Conservation (phyloP, 495 filamentous ascomycete genomes). For the Podospora sp. region DNA sequence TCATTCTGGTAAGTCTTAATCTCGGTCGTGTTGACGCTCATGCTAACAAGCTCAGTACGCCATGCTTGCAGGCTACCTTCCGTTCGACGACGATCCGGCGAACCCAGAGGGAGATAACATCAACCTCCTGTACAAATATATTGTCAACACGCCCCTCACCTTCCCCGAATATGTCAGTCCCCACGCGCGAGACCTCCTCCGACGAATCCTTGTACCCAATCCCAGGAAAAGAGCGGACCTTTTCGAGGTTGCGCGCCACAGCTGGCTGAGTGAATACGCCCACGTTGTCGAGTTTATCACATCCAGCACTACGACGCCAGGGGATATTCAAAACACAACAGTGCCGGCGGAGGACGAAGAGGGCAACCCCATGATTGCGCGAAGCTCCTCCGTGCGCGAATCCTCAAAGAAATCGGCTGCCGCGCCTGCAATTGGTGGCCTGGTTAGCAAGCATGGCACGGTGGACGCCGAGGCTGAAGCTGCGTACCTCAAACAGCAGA, state of each 20-base stretch:
- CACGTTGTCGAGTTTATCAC: conserved; percentile 96
- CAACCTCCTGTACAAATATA: conserved; percentile 98
- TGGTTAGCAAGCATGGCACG: conserved; percentile 74
- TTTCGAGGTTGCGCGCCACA: conserved; percentile 97
- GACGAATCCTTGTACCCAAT: conserved; percentile 94
- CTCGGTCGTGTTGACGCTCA: not conserved
- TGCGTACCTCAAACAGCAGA: conserved; percentile 54
- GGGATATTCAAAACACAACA: conserved; percentile 82
- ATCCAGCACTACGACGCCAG: conserved; percentile 84
- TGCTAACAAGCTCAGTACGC: conserved; percentile 72
- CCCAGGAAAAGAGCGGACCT: conserved; percentile 92
- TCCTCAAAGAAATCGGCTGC: conserved; percentile 66
- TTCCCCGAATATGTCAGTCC: conserved; percentile 99
- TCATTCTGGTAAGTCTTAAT: conserved; percentile 78
- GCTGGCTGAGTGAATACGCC: conserved; percentile 95
- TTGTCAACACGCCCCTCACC: conserved; percentile 93
- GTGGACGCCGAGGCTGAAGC: conserved; percentile 68
- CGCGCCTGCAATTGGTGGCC: conserved; percentile 63
- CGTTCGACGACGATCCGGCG: conserved; percentile 97
- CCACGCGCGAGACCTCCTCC: conserved; percentile 88
- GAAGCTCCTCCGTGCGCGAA: conserved; percentile 91
- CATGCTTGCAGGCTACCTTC: conserved; percentile 98
- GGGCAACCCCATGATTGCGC: conserved; percentile 68
- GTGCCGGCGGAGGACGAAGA: conserved; percentile 63
- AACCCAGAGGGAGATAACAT: conserved; percentile 99